Evolutionary conservation across 2,329 filamentous ascomycete species (phyloP), one percentile per base, ranked within the genome.

Genomic region (Pestalotiopsis sp.): DNA sequence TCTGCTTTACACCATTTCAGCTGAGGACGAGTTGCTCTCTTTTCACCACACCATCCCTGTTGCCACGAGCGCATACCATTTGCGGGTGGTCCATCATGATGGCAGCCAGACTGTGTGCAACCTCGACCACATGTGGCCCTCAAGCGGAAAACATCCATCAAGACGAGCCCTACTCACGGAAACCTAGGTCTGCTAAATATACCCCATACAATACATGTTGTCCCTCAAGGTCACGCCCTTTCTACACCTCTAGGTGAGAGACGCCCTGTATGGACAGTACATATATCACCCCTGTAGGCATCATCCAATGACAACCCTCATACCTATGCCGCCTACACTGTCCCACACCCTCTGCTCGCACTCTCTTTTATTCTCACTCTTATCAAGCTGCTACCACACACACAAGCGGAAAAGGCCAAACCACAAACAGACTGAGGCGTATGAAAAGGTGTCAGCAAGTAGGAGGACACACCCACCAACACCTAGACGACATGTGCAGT

Each of bases 51-150:
- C 59, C 36, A 36, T 27, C 61, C 61, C 20, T 64, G 61, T 49
- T 64, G 61, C 61, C 61, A 64, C 61, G 61, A 64, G 61, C n/a
- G 61, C 61, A 49, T 27, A 52, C 12, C 12, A 49, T 39, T 45
- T 45, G 20, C 14, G 23, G 39, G 3, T 23, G 14, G n/a, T 11
- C 61, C 61, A 39, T 64, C 61, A 52, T 39, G 25, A 36, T 23
- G 23, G 23, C 57, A 27, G n/a, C 23, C 57, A 59, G 17, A 52
- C 45, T 7, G 45, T 52, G 45, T 9, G 27, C n/a, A 39, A 38
- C 17, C 27, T 62, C 36, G 38, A n/a, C 11, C 59, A 62, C 38
- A 39, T 20, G 27, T 31, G 17, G 31, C 59, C 27, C n/a, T 20
- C 57, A 27, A 27, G 14, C 17, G 13, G 59, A 12, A 12, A 14